Percentiles rank a stretch among this genome's conserved stretches.
Conservation (phyloP, 1,284 basidiomycete genomes). For the Exsudoporus floridanus region DNA sequence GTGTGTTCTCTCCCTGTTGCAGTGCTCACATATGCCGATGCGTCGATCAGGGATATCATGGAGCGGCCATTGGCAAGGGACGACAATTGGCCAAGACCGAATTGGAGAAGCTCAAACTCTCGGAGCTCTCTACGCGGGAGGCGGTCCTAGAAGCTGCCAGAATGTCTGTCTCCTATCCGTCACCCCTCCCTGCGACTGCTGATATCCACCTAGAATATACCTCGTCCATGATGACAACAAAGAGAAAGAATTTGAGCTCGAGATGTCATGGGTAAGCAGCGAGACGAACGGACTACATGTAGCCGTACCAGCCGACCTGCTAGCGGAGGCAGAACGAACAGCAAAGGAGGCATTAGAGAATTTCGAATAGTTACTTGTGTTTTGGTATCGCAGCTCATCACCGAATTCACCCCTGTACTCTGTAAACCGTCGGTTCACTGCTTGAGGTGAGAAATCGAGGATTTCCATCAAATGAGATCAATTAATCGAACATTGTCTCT, state of each 20-base stretch:
- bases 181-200: slow-evolving; percentile 3
- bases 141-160: slow-evolving; percentile 93
- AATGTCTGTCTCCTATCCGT: slow-evolving; percentile 62
- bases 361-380: slow-evolving; percentile 63
- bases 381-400: slow-evolving; percentile 1
- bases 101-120: slow-evolving; percentile 90
- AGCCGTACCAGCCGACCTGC: slow-evolving; percentile 82
- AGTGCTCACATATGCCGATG: slow-evolving; percentile 6
- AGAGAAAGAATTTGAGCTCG: slow-evolving; percentile 97
- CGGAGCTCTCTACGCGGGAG: slow-evolving; percentile 75
- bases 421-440: neutral
- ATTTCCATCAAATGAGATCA: neutral
- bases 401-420: slow-evolving; percentile 18
- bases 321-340: slow-evolving; percentile 83
- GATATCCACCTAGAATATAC: slow-evolving; percentile 71
- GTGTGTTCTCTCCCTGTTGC: slow-evolving; percentile 44
- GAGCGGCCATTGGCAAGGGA: slow-evolving; percentile 95
- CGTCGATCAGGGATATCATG: slow-evolving; percentile 76
- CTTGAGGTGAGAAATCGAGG: neutral
- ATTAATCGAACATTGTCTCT: slow-evolving; percentile 33
- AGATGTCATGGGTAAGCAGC: slow-evolving; percentile 94
- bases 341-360: slow-evolving; percentile 88
- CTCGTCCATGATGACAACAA: slow-evolving; percentile 97
- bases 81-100: slow-evolving; percentile 97
- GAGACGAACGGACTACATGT: slow-evolving; percentile 83